These are phyloP conservation scores for Sclerotinia spermophila DNA, from an alignment of 2,329 filamentous ascomycete species.

Conservation along the genomic window DNA sequence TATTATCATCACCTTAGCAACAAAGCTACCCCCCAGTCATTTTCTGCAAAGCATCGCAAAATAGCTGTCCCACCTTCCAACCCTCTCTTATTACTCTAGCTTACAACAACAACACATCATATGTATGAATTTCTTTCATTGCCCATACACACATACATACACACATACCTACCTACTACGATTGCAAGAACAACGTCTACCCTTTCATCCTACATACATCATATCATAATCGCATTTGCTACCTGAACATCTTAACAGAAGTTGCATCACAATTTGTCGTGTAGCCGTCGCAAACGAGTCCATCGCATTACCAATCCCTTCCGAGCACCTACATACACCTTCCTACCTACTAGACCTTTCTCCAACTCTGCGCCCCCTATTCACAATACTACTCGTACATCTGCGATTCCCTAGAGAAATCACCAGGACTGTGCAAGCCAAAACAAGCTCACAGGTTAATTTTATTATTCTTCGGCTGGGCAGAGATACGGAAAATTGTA, in stretches of 20 bases:
- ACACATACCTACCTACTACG: neutral
- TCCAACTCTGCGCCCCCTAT: neutral
- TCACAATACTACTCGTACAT: neutral
- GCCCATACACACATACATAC: neutral
- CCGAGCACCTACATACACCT: neutral
- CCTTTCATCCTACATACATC: neutral
- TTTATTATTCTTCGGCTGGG: neutral
- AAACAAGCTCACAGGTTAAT: neutral
- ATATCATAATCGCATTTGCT: neutral
- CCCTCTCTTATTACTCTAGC: neutral
- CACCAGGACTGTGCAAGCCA: neutral
- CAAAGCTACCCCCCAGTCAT: constrained; percentile 1
- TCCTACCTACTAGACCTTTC: neutral
- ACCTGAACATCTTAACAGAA: neutral
- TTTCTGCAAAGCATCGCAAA: constrained; percentile 8
- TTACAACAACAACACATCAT: neutral
- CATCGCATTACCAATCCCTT: neutral
- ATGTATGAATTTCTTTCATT: neutral
- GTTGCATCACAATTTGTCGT: neutral
- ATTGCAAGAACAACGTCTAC: neutral
- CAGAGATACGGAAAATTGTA: neutral
- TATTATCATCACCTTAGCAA: constrained; percentile 8
- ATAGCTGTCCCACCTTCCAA: neutral
- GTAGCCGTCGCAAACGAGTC: neutral
- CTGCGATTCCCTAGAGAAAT: neutral